phyloP scores from a whole-genome alignment of 306 rosid species.

The Rosa lucieae region DNA sequence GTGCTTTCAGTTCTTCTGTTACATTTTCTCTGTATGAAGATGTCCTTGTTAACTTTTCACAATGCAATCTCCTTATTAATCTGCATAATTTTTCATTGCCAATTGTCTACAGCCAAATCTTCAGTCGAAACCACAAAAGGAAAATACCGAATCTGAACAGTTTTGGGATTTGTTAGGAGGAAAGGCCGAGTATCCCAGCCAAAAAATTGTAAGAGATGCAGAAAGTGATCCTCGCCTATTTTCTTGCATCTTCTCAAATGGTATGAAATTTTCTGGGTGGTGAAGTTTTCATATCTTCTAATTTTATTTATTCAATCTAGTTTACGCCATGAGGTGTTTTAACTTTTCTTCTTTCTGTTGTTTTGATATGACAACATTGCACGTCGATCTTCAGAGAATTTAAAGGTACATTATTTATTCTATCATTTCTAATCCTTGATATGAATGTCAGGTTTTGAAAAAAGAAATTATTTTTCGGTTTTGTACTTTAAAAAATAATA shows the following conservation, averaged over 20 bases:
- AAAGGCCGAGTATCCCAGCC: slow-evolving; percentile 74
- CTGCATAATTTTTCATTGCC: slow-evolving; percentile 37
- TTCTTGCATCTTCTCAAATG: slow-evolving; percentile 71
- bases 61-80: slow-evolving; percentile 28
- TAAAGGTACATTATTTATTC: slow-evolving; percentile 59
- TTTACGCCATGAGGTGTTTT: slow-evolving; percentile 29
- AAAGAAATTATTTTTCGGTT: slow-evolving; percentile 20
- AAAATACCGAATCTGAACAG: slow-evolving; percentile 85
- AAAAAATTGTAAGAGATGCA: slow-evolving; percentile 66
- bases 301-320: slow-evolving; percentile 13
- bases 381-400: slow-evolving; percentile 51
- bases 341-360: slow-evolving; percentile 31
- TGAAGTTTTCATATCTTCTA: slow-evolving; percentile 24
- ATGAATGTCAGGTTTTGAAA: slow-evolving; percentile 18
- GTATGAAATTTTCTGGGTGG: slow-evolving; percentile 39
- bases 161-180: slow-evolving; percentile 92
- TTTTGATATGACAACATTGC: slow-evolving; percentile 30
- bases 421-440: slow-evolving; percentile 23
- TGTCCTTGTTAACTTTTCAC: slow-evolving; percentile 12
- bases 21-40: slow-evolving; percentile 2
- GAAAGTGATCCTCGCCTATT: slow-evolving; percentile 82
- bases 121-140: slow-evolving; percentile 77
- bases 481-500: slow-evolving; percentile 12
- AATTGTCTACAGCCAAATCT: slow-evolving; percentile 78
- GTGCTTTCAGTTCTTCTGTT: not conserved